Evolutionary conservation across 495 filamentous ascomycete species (phyloP).

Genomic region (Margaritispora aquatica): DNA sequence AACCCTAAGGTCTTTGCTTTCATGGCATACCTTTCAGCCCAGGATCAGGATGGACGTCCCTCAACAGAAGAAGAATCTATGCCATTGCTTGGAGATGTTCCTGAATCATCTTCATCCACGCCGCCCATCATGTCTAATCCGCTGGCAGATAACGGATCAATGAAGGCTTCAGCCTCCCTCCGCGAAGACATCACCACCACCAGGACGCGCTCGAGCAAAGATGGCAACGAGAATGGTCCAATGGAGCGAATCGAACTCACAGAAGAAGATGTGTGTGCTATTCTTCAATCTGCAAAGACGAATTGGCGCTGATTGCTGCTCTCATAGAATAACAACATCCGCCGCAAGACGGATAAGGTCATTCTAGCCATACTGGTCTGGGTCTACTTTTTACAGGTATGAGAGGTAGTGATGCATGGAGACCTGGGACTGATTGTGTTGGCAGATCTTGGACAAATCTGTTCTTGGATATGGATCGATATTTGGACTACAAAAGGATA

Average conservation of each 20-base stretch:
- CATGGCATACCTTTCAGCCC: not conserved
- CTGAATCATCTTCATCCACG: not conserved
- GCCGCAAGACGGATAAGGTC: constrained; percentile 51
- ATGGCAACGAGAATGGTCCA: not conserved
- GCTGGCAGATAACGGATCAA: not conserved
- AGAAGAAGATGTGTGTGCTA: constrained; percentile 36
- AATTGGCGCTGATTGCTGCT: constrained; percentile 9
- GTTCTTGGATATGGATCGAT: constrained; percentile 58
- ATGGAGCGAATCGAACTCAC: constrained; percentile 36
- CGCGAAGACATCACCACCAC: not conserved
- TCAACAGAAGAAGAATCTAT: not conserved
- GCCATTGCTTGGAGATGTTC: not conserved
- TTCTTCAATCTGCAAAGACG: not conserved
- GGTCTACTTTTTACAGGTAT: constrained; percentile 55
- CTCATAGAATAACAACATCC: constrained; percentile 43
- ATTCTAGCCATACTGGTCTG: constrained; percentile 55
- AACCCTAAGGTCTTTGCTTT: not conserved
- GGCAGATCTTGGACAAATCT: constrained; percentile 60
- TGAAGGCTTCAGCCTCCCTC: not conserved
- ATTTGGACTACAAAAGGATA: constrained; percentile 52
- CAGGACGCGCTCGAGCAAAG: not conserved
- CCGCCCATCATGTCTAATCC: not conserved
- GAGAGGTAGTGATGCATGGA: not conserved
- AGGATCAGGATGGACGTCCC: not conserved
- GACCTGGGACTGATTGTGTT: not conserved